Conservation (phyloP, 495 filamentous ascomycete genomes). For the Sordaria brevicollis region DNA sequence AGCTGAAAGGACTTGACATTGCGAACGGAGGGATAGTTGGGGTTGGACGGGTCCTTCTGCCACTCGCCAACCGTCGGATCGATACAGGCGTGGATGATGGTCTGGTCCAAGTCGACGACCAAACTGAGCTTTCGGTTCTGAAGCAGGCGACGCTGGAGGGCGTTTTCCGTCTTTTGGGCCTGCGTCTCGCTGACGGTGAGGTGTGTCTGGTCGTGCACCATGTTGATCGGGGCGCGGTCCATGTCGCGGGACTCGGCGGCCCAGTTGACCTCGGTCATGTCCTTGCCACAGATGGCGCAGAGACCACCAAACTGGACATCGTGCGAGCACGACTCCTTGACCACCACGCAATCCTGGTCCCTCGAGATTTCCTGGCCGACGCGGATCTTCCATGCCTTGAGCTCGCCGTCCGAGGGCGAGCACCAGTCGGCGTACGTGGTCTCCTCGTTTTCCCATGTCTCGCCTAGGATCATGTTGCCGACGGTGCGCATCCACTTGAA, state of each 20-base stretch:
- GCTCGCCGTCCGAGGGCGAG: slow-evolving; percentile 66
- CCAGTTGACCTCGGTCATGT: slow-evolving; percentile 70
- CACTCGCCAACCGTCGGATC: slow-evolving; percentile 95
- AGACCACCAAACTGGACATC: slow-evolving; percentile 82
- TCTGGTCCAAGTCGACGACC: slow-evolving; percentile 96
- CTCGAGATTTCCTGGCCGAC: slow-evolving; percentile 58
- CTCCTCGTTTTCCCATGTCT: slow-evolving; percentile 44
- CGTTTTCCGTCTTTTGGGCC: slow-evolving; percentile 71
- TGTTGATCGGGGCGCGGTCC: slow-evolving; percentile 79
- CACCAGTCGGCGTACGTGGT: slow-evolving; percentile 69
- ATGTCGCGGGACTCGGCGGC: slow-evolving; percentile 46
- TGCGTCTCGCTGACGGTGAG: slow-evolving; percentile 66
- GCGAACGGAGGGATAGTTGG: slow-evolving; percentile 84
- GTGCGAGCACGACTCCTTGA: slow-evolving; percentile 88
- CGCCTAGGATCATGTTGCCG: slow-evolving; percentile 59
- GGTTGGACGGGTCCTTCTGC: slow-evolving; percentile 77
- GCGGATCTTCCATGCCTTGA: slow-evolving; percentile 64
- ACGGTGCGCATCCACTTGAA: slow-evolving; percentile 65
- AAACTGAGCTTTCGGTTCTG: slow-evolving; percentile 73
- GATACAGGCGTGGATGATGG: slow-evolving; percentile 95
- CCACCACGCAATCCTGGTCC: slow-evolving; percentile 53
- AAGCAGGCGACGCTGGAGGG: slow-evolving; percentile 74
- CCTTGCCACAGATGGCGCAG: slow-evolving; percentile 87
- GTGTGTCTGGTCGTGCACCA: slow-evolving; percentile 80
- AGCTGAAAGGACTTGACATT: slow-evolving; percentile 82